Percentiles rank a stretch among this genome's conserved stretches.
These are phyloP conservation scores for Aspergillus nomiae DNA, from an alignment of 2,329 filamentous ascomycete species.

Conservation along the genomic window DNA sequence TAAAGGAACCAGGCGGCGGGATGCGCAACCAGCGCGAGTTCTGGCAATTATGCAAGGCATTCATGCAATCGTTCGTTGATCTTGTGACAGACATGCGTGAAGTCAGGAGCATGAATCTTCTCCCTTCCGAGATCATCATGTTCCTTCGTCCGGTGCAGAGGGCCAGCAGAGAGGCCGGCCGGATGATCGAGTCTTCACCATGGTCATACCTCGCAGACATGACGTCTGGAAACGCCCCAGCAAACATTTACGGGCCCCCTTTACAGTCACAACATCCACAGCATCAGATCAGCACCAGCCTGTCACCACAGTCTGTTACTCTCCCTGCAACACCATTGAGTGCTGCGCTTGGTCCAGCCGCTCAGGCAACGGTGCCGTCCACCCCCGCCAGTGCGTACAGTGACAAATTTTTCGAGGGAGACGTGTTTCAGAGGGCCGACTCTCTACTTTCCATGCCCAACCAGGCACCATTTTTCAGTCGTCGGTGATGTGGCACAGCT, in stretches of 20 bases:
- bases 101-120: constrained; percentile 49
- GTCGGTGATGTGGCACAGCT: constrained; percentile 31
- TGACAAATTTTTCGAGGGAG: constrained; percentile 52
- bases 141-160: constrained; percentile 80
- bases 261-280: constrained; percentile 35
- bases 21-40: constrained; percentile 60
- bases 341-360: constrained; percentile 83
- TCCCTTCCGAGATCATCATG: constrained; percentile 67
- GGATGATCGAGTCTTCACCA: constrained; percentile 67
- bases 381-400: constrained; percentile 51
- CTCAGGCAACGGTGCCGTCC: constrained; percentile 83
- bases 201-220: constrained; percentile 60
- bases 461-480: constrained; percentile 44
- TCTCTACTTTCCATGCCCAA: constrained; percentile 48
- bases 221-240: constrained; percentile 33
- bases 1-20: constrained; percentile 79
- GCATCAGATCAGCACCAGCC: constrained; percentile 32
- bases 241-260: constrained; percentile 38
- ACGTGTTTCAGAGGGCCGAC: constrained; percentile 53
- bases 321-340: constrained; percentile 86
- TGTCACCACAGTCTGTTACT: constrained; percentile 54
- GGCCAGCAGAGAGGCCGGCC: constrained; percentile 76
- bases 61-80: constrained; percentile 52
- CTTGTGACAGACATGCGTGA: constrained; percentile 51
- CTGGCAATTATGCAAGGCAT: constrained; percentile 69